A percentile compares a stretch with the other conserved stretches of the same genome.
These are phyloP conservation scores for Omphalotus olearius DNA, from an alignment of 1,284 basidiomycete species.

Conservation along the genomic window DNA sequence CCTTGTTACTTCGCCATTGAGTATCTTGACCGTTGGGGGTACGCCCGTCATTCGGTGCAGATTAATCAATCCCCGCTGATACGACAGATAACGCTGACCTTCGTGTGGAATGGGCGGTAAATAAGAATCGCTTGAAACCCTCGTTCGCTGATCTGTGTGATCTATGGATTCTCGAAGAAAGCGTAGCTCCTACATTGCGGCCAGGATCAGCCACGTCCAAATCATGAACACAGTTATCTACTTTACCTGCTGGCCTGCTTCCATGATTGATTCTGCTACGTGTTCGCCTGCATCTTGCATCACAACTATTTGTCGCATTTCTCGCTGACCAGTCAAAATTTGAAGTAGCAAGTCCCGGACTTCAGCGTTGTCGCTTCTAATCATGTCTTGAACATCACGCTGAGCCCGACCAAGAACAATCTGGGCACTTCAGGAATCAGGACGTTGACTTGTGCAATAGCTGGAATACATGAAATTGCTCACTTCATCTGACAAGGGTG, in stretches of 20 bases:
- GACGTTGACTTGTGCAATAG: slow-evolving; percentile 24
- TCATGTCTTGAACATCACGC: slow-evolving; percentile 29
- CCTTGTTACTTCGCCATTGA: slow-evolving; percentile 46
- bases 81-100: slow-evolving; percentile 34
- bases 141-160: slow-evolving; percentile 6
- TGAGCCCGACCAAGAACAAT: slow-evolving; percentile 30
- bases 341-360: slow-evolving; percentile 33
- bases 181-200: slow-evolving; percentile 21
- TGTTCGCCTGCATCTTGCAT: slow-evolving; percentile 35
- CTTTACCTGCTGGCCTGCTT: slow-evolving; percentile 41
- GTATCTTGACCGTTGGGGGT: slow-evolving; percentile 42
- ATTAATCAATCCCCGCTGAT: slow-evolving; percentile 37
- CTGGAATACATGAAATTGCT: too few species aligned
- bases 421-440: slow-evolving; percentile 16
- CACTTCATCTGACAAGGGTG: too few species aligned
- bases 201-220: background rate
- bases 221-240: background rate
- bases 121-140: slow-evolving; percentile 16
- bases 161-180: slow-evolving; percentile 24
- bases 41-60: slow-evolving; percentile 46
- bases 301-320: slow-evolving; percentile 31
- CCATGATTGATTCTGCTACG: slow-evolving; percentile 44
- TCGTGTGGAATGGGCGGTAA: slow-evolving; percentile 23
- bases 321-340: slow-evolving; percentile 31
- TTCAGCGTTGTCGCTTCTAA: slow-evolving; percentile 28